Evolutionary conservation across 495 filamentous ascomycete species (phyloP), one percentile per base, ranked within the genome.

Genomic region (Xylaria sp.): DNA sequence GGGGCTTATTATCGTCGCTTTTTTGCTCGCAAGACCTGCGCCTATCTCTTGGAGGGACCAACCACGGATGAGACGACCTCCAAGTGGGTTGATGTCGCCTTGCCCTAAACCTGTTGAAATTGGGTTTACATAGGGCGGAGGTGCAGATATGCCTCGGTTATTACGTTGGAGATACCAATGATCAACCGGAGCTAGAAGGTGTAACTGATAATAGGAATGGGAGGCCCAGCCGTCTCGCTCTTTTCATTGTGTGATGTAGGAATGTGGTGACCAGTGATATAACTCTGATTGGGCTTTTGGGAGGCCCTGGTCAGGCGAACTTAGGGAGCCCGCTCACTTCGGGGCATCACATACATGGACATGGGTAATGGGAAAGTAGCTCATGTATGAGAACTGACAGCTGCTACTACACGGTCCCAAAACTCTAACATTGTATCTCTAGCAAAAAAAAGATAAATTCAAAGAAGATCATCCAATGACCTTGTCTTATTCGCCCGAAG

Each of bases 291-390:
- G 50, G 59, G 69, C 40, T 37, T 43, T 63, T 59, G 44, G 57
- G 57, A 63, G 31, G 59, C 50, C 21, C 33, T 14, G 52, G 41
- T 50, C n/a, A 58, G 69, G 61, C 37, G 41, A 58, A 55, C 68
- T 33, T 21, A 37, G 14, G 48, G 24, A 43, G 68, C 50, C 50
- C 17, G 44, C n/a, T 50, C 61, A 40, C 40, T 66, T 58, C 21
- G 50, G 48, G 50, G 52, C 69, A 57, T 37, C 59, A 65, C 69
- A 71, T 65, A 65, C 53, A 35, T 50, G 50, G 52, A 59, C 61
- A 65, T 48, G 69, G 69, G 69, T 59, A 12, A n/a, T 44, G 41
- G 68, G 69, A 66, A 70, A 24, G 69, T 66, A 71, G 69, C 52
- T 43, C 59, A 59, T 29, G 37, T 63, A 35, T 26, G 29, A 65